Percentiles rank a stretch among this genome's conserved stretches.
Evolutionary conservation across 345 rosid species (phyloP).

Genomic region (Lumnitzera littorea): DNA sequence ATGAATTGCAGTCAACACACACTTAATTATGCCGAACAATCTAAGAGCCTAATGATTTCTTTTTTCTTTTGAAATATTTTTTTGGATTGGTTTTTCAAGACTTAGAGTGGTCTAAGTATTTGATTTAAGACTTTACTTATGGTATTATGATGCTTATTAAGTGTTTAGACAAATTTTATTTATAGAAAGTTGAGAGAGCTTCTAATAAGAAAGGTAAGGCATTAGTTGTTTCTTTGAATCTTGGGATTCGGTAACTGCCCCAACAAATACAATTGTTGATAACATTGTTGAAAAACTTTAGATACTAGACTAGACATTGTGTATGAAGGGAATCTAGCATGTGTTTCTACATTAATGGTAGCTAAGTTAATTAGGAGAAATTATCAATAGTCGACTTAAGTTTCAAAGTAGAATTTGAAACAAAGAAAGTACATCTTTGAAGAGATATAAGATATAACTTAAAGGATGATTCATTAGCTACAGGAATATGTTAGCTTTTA

Average conservation of each 20-base stretch:
- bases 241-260: conserved; percentile 49
- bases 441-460: conserved; percentile 75
- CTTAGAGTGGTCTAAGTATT: too few species aligned
- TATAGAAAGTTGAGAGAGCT: too few species aligned
- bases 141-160: too few species aligned
- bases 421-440: conserved; percentile 82
- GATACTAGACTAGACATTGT: conserved; percentile 62
- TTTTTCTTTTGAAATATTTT: too few species aligned
- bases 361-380: conserved; percentile 75
- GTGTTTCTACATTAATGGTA: conserved; percentile 76
- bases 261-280: conserved; percentile 95
- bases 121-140: too few species aligned
- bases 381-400: conserved; percentile 66
- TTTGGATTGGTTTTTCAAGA: too few species aligned
- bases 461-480: conserved; percentile 87
- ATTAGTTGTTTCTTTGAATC: too few species aligned
- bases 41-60: too few species aligned
- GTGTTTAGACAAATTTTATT: too few species aligned
- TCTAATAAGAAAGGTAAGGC: too few species aligned
- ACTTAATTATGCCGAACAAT: too few species aligned
- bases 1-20: too few species aligned
- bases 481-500: conserved; percentile 90
- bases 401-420: conserved; percentile 56
- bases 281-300: conserved; percentile 90
- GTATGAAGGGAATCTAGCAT: conserved; percentile 90